Evolutionary conservation across 164 flowering plant genomes (phyloP).

Genomic region (Warburgia ugandensis): DNA sequence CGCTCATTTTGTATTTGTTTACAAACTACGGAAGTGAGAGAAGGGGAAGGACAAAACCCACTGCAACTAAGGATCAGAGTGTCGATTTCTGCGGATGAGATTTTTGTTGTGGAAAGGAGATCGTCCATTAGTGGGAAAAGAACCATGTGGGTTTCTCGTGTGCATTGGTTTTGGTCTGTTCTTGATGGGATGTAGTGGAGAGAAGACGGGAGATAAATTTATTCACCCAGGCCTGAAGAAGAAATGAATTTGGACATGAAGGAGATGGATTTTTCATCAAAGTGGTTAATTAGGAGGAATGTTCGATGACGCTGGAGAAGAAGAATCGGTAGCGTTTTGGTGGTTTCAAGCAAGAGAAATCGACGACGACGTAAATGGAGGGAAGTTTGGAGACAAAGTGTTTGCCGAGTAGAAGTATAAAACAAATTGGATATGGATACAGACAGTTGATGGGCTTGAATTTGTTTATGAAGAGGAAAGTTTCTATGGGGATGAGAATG

Average conservation of each 20-base stretch:
- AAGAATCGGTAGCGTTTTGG: slow-evolving; percentile 50
- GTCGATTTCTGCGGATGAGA: slow-evolving; percentile 42
- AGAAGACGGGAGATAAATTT: slow-evolving; percentile 58
- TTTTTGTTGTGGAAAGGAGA: slow-evolving; percentile 45
- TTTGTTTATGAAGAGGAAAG: slow-evolving; percentile 11
- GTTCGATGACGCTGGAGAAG: slow-evolving; percentile 40
- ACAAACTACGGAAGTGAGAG: slow-evolving; percentile 52
- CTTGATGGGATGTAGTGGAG: slow-evolving; percentile 58
- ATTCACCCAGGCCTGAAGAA: slow-evolving; percentile 50
- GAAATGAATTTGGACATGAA: slow-evolving; percentile 53
- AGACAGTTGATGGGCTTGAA: slow-evolving; percentile 22
- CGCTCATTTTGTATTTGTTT: slow-evolving; percentile 46
- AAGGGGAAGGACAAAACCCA: slow-evolving; percentile 61
- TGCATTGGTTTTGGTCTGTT: slow-evolving; percentile 34
- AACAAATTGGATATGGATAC: slow-evolving; percentile 7
- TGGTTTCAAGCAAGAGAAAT: slow-evolving; percentile 60
- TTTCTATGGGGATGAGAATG: slow-evolving; percentile 15
- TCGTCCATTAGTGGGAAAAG: slow-evolving; percentile 57
- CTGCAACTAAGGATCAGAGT: slow-evolving; percentile 62
- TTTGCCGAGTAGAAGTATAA: slow-evolving; percentile 13
- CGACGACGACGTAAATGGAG: slow-evolving; percentile 34
- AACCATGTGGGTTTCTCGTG: slow-evolving; percentile 44
- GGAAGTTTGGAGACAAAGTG: slow-evolving; percentile 15
- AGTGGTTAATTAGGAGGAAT: slow-evolving; percentile 25
- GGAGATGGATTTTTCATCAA: slow-evolving; percentile 32